These are phyloP conservation scores for Sungouiella thailandica DNA, from an alignment of 805 yeast species.

Conservation along the genomic window DNA sequence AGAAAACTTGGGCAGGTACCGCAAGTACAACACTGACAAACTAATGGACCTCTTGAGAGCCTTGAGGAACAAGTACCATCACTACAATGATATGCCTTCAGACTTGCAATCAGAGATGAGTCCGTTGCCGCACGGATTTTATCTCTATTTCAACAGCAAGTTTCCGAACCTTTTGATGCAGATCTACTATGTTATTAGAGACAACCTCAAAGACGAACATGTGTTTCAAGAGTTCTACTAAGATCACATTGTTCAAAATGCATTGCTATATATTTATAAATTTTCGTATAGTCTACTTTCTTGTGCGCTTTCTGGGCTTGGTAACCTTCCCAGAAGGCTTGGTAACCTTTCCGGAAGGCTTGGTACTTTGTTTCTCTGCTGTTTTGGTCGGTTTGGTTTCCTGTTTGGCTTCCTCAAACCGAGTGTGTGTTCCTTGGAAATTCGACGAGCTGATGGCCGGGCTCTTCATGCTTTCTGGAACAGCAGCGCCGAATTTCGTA, in stretches of 20 bases:
- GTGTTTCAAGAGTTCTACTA: constrained; percentile 41
- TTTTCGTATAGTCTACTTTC: constrained; percentile 1
- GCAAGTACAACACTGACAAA: constrained; percentile 77
- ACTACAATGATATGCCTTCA: constrained; percentile 81
- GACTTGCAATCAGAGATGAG: constrained; percentile 62
- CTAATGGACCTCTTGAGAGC: constrained; percentile 86
- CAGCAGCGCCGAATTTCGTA: constrained; percentile 27
- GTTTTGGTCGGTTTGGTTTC: constrained; percentile 1
- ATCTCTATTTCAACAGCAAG: constrained; percentile 62
- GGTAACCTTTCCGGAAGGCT: constrained; percentile 4
- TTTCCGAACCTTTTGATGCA: constrained; percentile 81
- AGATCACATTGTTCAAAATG: constrained; percentile 1
- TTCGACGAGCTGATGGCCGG: constrained; percentile 52
- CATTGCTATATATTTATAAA: not conserved
- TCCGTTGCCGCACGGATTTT: constrained; percentile 81
- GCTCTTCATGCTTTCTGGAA: constrained; percentile 18
- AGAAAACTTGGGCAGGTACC: constrained; percentile 82
- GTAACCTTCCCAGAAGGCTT: constrained; percentile 1
- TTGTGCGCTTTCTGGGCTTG: constrained; percentile 1
- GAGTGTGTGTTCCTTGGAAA: constrained; percentile 52
- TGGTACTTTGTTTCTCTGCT: not conserved
- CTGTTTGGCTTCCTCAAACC: constrained; percentile 39
- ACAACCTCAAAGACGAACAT: constrained; percentile 59
- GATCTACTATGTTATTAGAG: constrained; percentile 58
- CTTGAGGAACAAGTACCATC: constrained; percentile 89